These are phyloP conservation scores for Cladorrhinum sp. DNA, from an alignment of 2,329 filamentous ascomycete genomes.

Conservation along the genomic window DNA sequence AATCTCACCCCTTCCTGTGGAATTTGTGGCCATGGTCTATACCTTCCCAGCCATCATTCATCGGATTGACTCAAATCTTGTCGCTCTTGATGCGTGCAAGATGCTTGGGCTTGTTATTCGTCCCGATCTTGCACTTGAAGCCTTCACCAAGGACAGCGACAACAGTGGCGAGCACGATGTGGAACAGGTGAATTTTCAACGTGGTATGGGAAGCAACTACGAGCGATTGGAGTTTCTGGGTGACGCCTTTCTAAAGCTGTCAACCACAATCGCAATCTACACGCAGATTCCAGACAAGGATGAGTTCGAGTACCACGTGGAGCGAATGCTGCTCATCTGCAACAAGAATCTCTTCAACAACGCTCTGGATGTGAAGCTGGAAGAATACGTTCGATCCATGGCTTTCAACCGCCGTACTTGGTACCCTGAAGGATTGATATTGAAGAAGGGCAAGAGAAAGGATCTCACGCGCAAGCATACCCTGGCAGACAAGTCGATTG, in stretches of 20 bases:
- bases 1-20: slow-evolving; percentile 69
- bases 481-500: slow-evolving; percentile 84
- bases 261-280: slow-evolving; percentile 84
- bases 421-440: slow-evolving; percentile 78
- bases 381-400: slow-evolving; percentile 78
- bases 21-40: slow-evolving; percentile 70
- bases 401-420: slow-evolving; percentile 79
- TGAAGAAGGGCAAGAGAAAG: slow-evolving; percentile 68
- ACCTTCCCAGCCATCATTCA: slow-evolving; percentile 81
- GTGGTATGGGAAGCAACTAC: slow-evolving; percentile 91
- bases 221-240: slow-evolving; percentile 92
- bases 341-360: slow-evolving; percentile 85
- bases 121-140: slow-evolving; percentile 74
- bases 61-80: slow-evolving; percentile 76
- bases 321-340: slow-evolving; percentile 86
- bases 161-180: slow-evolving; percentile 71
- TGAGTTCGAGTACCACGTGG: slow-evolving; percentile 85
- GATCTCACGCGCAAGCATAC: slow-evolving; percentile 55
- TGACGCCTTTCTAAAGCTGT: slow-evolving; percentile 93
- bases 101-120: slow-evolving; percentile 61
- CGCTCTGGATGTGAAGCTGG: slow-evolving; percentile 62
- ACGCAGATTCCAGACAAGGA: slow-evolving; percentile 71
- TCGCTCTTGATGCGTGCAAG: slow-evolving; percentile 71
- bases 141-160: slow-evolving; percentile 88
- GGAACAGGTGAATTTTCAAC: slow-evolving; percentile 69